These are phyloP conservation scores for Aureobasidium sp. DNA, from an alignment of 2,329 filamentous ascomycete genomes.

Conservation along the genomic window DNA sequence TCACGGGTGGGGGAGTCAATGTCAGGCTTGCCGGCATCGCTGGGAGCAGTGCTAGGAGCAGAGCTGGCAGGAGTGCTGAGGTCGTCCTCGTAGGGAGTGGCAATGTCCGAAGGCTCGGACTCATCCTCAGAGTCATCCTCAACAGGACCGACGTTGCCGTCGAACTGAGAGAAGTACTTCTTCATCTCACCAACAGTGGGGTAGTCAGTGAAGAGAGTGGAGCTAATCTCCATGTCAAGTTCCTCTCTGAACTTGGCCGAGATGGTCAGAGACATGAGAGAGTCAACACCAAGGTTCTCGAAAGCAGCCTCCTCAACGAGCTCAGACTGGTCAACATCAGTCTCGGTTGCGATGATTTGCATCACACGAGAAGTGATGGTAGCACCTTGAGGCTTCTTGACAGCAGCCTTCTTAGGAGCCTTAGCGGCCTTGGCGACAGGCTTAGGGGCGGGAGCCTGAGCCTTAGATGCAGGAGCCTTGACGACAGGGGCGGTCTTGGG, in stretches of 20 bases:
- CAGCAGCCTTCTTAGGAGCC: slow-evolving; percentile 42
- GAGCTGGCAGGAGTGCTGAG: slow-evolving; percentile 45
- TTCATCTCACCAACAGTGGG: slow-evolving; percentile 56
- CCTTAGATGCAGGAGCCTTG: slow-evolving; percentile 28
- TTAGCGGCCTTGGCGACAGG: slow-evolving; percentile 26
- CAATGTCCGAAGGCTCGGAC: slow-evolving; percentile 35
- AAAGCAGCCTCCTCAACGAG: slow-evolving; percentile 55
- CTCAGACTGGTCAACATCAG: slow-evolving; percentile 52
- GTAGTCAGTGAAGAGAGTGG: slow-evolving; percentile 54
- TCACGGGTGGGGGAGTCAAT: slow-evolving; percentile 30
- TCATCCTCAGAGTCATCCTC: slow-evolving; percentile 34
- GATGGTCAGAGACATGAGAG: slow-evolving; percentile 54
- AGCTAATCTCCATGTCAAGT: slow-evolving; percentile 52
- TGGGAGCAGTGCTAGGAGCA: slow-evolving; percentile 36
- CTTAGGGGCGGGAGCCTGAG: slow-evolving; percentile 26
- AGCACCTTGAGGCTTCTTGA: slow-evolving; percentile 43
- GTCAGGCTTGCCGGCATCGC: slow-evolving; percentile 36
- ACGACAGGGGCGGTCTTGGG: slow-evolving; percentile 29
- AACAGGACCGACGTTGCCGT: slow-evolving; percentile 36
- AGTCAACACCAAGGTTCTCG: slow-evolving; percentile 57
- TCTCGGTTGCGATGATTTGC: slow-evolving; percentile 61
- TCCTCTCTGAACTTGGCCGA: slow-evolving; percentile 57
- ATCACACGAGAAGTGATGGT: slow-evolving; percentile 50
- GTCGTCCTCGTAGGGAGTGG: slow-evolving; percentile 38
- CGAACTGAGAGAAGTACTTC: slow-evolving; percentile 46